Evolutionary conservation across 306 rosid genomes (phyloP), one percentile per base, ranked within the genome.

Genomic region (Vachellia collinsii): DNA sequence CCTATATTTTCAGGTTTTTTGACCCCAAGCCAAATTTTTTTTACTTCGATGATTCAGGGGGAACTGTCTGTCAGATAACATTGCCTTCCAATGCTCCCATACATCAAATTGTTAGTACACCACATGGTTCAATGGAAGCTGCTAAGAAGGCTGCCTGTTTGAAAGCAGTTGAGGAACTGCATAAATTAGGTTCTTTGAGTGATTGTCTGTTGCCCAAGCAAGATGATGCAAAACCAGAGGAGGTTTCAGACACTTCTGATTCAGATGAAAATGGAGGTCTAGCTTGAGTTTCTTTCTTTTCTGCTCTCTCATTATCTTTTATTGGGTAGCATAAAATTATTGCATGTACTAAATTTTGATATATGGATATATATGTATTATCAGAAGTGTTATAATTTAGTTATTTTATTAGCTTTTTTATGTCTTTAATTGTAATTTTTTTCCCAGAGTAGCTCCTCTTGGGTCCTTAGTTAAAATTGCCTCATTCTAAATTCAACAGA

Each of bases 21-120:
- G 85, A 88, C 39, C 99, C 99, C 78, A 91, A 80, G 80, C 98
- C 99, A 75, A 85, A 22, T 11, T 91, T 90, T 72, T 90, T 43
- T 86, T 95, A 79, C 86, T 88, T 81, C 25, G 94, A 93, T 84
- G 97, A 93, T 85, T 29, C 73, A 59, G 98, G 78, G 76, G 99
- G 98, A 77, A 87, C 86, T 42, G 83, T 90, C 58, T 95, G 97
- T 85, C 94, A 91, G 44, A 82, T 91, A 61, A 82, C 69, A 37
- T 83, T 95, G 69, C 99, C 99, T 61, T 79, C 98, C 76, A 95
- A 93, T 91, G 93, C 98, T 74, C 92, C 99, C 25, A 81, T 93
- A 50, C 84, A 77, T 76, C 87, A 72, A 82, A 87, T 91, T 76
- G 86, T 83, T 42, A 75, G 99, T 79, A 7, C 84, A 9, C 85